phyloP scores from a whole-genome alignment of 305 asterid species.

The Euphrasia arctica region DNA sequence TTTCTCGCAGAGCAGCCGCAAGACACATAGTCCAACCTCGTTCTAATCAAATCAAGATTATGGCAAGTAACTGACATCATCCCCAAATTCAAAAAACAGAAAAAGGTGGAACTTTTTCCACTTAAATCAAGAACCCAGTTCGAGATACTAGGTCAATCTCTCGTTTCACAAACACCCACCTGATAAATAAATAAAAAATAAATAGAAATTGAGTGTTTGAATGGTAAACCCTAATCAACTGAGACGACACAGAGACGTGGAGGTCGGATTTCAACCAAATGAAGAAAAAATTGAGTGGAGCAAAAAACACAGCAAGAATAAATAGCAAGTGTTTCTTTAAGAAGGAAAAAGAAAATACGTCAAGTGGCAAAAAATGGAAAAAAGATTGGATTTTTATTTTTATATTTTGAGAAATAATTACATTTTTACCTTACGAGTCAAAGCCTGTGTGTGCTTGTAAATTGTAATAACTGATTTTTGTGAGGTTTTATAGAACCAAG shows the following conservation, averaged over 20 bases:
- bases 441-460: no score
- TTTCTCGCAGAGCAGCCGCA: constrained; percentile 72
- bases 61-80: constrained; percentile 68
- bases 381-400: no score
- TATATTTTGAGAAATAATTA: no score
- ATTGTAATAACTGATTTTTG: no score
- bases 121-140: constrained; percentile 39
- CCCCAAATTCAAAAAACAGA: constrained; percentile 5
- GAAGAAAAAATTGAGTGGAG: constrained; percentile 52
- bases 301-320: constrained; percentile 36
- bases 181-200: constrained; percentile 17
- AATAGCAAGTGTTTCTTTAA: background rate
- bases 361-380: background rate
- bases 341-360: background rate
- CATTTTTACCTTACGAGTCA: no score
- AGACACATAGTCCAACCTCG: constrained; percentile 48
- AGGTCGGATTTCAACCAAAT: constrained; percentile 21
- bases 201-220: constrained; percentile 4
- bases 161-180: constrained; percentile 23
- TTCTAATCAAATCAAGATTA: constrained; percentile 63
- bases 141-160: constrained; percentile 24
- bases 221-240: constrained; percentile 4
- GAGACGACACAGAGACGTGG: constrained; percentile 23
- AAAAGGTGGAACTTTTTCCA: constrained; percentile 18
- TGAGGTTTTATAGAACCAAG: background rate